These are phyloP conservation scores for Colletotrichum orchidophilum DNA, from an alignment of 2,329 filamentous ascomycete species.

Conservation along the genomic window DNA sequence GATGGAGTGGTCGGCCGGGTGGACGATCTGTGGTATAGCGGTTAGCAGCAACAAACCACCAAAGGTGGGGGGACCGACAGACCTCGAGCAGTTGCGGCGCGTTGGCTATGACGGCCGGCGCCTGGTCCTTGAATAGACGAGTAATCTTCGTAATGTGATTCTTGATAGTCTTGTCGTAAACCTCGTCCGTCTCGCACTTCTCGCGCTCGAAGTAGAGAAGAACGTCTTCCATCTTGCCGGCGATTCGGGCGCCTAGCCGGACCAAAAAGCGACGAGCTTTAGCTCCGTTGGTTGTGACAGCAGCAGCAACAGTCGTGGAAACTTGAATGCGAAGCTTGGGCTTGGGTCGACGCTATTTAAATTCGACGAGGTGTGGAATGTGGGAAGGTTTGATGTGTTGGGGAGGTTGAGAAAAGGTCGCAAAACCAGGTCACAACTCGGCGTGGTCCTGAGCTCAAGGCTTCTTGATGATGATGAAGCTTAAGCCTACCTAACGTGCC, in stretches of 20 bases:
- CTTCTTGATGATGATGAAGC: conserved; percentile 2
- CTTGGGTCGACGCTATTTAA: neutral
- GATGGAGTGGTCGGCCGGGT: conserved; percentile 60
- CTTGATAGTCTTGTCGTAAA: conserved; percentile 52
- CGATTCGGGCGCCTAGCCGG: neutral
- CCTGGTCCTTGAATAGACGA: conserved; percentile 47
- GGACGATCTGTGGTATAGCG: conserved; percentile 49
- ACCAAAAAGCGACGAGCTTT: conserved; percentile 12
- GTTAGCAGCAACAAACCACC: conserved; percentile 4
- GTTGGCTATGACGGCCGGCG: conserved; percentile 43
- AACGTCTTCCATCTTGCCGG: conserved; percentile 44
- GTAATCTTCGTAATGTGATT: conserved; percentile 50
- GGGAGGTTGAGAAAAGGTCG: neutral
- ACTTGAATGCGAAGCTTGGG: neutral
- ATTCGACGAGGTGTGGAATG: neutral
- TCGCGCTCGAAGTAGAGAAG: conserved; percentile 55
- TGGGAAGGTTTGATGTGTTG: neutral
- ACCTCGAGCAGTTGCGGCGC: conserved; percentile 54
- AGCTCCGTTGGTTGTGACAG: neutral
- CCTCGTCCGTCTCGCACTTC: conserved; percentile 40
- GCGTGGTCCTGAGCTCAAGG: conserved; percentile 13
- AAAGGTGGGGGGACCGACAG: conserved; percentile 15
- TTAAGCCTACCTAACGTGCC: conserved; percentile 4
- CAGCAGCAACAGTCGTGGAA: neutral
- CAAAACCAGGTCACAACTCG: neutral